Evolutionary conservation across 495 filamentous ascomycete genomes (phyloP).

Genomic region (Pyrenopolyporus hunteri): DNA sequence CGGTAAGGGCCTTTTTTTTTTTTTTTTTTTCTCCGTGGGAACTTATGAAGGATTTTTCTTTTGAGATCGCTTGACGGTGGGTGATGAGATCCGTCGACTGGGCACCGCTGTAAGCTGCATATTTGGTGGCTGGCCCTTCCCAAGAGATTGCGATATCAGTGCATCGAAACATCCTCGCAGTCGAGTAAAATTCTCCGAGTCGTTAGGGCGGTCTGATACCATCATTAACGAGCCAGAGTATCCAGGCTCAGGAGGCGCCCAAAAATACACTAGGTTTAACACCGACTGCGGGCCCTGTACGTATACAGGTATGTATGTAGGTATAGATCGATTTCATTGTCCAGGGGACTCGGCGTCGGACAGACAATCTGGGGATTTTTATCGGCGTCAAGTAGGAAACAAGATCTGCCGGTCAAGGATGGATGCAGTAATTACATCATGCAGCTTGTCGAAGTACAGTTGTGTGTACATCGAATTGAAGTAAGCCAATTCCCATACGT

Average conservation of each 20-base stretch:
- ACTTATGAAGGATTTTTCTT: slow-evolving; percentile 12
- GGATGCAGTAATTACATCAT: slow-evolving; percentile 41
- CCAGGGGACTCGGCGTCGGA: slow-evolving; percentile 18
- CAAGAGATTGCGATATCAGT: slow-evolving; percentile 29
- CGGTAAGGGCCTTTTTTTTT: slow-evolving; percentile 15
- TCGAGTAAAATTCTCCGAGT: slow-evolving; percentile 42
- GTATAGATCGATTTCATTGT: slow-evolving; percentile 32
- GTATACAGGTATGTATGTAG: too few species aligned
- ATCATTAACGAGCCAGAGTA: slow-evolving; percentile 26
- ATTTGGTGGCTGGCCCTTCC: slow-evolving; percentile 20
- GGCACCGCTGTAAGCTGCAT: slow-evolving; percentile 36
- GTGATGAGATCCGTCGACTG: slow-evolving; percentile 38
- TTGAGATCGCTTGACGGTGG: slow-evolving; percentile 22
- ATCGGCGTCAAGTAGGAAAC: slow-evolving; percentile 22
- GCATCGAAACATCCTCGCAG: slow-evolving; percentile 32
- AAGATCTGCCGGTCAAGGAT: slow-evolving; percentile 48
- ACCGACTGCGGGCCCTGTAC: slow-evolving; percentile 24
- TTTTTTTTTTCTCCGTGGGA: slow-evolving; percentile 13
- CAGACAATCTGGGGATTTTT: slow-evolving; percentile 36
- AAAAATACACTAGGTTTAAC: slow-evolving; percentile 33
- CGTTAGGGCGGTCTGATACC: slow-evolving; percentile 27
- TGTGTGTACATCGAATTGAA: too few species aligned
- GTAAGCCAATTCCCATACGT: too few species aligned
- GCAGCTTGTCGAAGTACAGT: slow-evolving; percentile 24
- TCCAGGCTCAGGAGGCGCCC: slow-evolving; percentile 26